Base-by-base conservation (phyloP, 768 basidiomycete genomes). In the Tulasnella sp. region DNA sequence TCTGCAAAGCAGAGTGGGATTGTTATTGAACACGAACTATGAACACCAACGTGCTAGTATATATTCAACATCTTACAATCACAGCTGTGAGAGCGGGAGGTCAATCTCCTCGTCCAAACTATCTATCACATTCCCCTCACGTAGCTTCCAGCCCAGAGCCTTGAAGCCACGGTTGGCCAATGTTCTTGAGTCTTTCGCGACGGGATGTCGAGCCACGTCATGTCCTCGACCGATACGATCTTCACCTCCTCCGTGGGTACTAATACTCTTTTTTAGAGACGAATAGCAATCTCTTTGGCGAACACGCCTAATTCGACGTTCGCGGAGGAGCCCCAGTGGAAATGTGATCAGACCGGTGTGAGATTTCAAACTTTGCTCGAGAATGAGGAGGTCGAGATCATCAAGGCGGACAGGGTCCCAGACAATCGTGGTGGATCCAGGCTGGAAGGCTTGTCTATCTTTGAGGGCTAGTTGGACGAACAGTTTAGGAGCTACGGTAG, bases 401-500 rank as follows among this genome's bases (percentile, higher is more conserved):
- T 25, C 19, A 30, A 60, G 29, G 58, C 51, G 58, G 21, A 22
- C 53, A 44, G 7, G 63, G 34, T 64, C 64, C 66, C 34, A 55
- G 5, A 44, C 15, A 44, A 19, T 60, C 17, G 58, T 60, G 10
- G 31, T 48, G 15, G 17, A 31, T 24, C 58, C 58, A 19, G 51
- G 25, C 24, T 53, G 21, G 41, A 51, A 50, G 19, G 48, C 58
- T 22, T 41, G 9, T 7, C 34, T 49, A 27, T 49, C 31, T 45
- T 60, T 29, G 38, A 60, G 15, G 29, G 63, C 61, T 1, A 42
- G 31, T 21, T 52, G 57, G 31, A 67, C 58, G 31, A 66, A 49
- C 12, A 24, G 51, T 25, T 67, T 67, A 44, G 66, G 42, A 46
- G 65, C 65, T 38, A 63, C 62, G 17, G 67, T 65, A 10, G 66